phyloP scores from a whole-genome alignment of 495 filamentous ascomycete genomes.

The Podospora bellae-mahoneyi region DNA sequence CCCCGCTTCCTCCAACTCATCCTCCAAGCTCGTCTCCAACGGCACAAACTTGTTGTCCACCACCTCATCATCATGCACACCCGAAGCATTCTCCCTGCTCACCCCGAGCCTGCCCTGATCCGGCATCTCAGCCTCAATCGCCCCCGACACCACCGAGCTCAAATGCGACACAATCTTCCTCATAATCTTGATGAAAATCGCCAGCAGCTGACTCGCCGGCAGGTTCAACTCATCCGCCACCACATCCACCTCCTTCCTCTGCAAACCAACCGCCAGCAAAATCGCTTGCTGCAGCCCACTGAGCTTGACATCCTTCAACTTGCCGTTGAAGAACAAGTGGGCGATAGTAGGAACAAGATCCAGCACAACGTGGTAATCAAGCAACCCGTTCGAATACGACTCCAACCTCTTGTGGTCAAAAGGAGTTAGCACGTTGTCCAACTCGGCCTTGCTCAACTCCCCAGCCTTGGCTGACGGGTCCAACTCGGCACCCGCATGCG shows the following conservation, averaged over 20 bases:
- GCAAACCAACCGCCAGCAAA: slow-evolving; percentile 82
- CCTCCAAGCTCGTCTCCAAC: slow-evolving; percentile 68
- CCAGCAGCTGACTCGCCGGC: slow-evolving; percentile 73
- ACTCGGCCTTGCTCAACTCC: slow-evolving; percentile 62
- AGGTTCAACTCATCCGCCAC: slow-evolving; percentile 77
- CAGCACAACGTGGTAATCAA: slow-evolving; percentile 96
- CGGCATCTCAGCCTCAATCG: slow-evolving; percentile 68
- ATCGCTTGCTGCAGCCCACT: slow-evolving; percentile 79
- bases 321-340: slow-evolving; percentile 75
- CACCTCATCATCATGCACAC: slow-evolving; percentile 57
- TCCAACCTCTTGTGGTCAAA: slow-evolving; percentile 94
- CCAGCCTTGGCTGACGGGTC: slow-evolving; percentile 46
- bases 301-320: slow-evolving; percentile 64
- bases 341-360: slow-evolving; percentile 85
- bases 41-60: slow-evolving; percentile 62
- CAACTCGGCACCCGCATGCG: slow-evolving; percentile 66
- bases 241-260: slow-evolving; percentile 78
- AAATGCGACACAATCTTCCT: slow-evolving; percentile 80
- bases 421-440: slow-evolving; percentile 76
- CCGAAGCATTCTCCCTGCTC: slow-evolving; percentile 51
- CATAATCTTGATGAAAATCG: slow-evolving; percentile 95
- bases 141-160: slow-evolving; percentile 66
- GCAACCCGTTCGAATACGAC: slow-evolving; percentile 90
- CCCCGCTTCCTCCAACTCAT: slow-evolving; percentile 81
- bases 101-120: slow-evolving; percentile 48